These are phyloP conservation scores for Termitomyces sp. DNA, from an alignment of 768 basidiomycete genomes.

Conservation along the genomic window DNA sequence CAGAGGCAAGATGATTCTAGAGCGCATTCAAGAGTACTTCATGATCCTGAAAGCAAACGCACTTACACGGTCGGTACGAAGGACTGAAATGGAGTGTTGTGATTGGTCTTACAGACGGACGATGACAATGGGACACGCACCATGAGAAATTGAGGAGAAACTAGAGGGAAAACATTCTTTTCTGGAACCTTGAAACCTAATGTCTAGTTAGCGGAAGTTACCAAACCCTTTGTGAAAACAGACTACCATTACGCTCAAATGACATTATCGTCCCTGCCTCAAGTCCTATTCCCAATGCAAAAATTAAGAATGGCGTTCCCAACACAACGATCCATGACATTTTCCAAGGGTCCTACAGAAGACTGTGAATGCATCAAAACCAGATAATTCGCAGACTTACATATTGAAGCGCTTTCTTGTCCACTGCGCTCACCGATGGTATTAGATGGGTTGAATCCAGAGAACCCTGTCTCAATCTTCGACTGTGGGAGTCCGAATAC, in stretches of 20 bases:
- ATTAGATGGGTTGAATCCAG: slow-evolving; percentile 44
- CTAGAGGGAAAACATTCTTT: slow-evolving; percentile 43
- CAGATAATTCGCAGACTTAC: slow-evolving; percentile 25
- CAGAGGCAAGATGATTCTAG: slow-evolving; percentile 43
- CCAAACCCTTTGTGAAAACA: not conserved
- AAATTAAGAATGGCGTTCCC: slow-evolving; percentile 35
- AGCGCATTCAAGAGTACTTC: not conserved
- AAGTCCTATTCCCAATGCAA: slow-evolving; percentile 41
- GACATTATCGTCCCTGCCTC: slow-evolving; percentile 44
- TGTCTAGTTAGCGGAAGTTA: not conserved
- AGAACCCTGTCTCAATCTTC: slow-evolving; percentile 27
- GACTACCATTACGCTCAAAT: slow-evolving; percentile 34
- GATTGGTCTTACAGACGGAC: not conserved
- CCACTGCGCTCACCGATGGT: slow-evolving; percentile 34
- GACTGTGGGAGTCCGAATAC: slow-evolving; percentile 2
- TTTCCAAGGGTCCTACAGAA: slow-evolving; percentile 26
- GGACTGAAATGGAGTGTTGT: slow-evolving; percentile 30
- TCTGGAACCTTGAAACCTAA: slow-evolving; percentile 51
- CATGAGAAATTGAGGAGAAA: slow-evolving; percentile 42
- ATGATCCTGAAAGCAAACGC: not conserved
- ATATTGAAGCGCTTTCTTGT: slow-evolving; percentile 35
- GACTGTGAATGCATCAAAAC: not conserved
- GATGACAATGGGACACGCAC: slow-evolving; percentile 20
- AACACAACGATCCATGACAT: slow-evolving; percentile 32
- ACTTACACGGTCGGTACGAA: slow-evolving; percentile 52